These are phyloP conservation scores for Mycosphaerella arachidis DNA, from an alignment of 2,329 filamentous ascomycete genomes.

Conservation along the genomic window DNA sequence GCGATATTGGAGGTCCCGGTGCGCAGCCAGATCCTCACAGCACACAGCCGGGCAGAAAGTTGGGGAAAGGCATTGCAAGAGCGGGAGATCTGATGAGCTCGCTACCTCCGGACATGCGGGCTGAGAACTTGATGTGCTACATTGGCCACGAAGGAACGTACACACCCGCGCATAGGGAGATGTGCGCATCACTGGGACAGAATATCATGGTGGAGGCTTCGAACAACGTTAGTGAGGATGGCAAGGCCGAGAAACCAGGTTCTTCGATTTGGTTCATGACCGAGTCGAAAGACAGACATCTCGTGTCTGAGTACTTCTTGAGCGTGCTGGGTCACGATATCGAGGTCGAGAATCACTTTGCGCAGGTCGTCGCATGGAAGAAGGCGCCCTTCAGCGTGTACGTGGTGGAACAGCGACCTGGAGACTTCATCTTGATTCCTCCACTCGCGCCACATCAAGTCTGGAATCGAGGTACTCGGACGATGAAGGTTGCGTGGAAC, in stretches of 20 bases:
- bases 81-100: conserved; percentile 95
- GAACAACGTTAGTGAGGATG: conserved; percentile 56
- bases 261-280: conserved; percentile 99
- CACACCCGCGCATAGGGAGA: conserved; percentile 90
- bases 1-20: conserved; percentile 52
- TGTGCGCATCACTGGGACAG: conserved; percentile 93
- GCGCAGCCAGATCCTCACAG: conserved; percentile 46
- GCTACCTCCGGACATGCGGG: conserved; percentile 78
- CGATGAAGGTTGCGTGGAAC: conserved; percentile 98
- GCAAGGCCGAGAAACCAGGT: conserved; percentile 68
- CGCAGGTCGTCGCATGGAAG: conserved; percentile 92
- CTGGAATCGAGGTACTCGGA: conserved; percentile 93
- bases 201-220: conserved; percentile 98
- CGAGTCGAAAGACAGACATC: conserved; percentile 82
- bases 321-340: conserved; percentile 93
- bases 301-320: conserved; percentile 89
- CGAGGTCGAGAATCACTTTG: conserved; percentile 94
- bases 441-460: conserved; percentile 94
- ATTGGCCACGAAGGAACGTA: conserved; percentile 96
- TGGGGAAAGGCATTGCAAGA: conserved; percentile 58
- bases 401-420: conserved; percentile 81
- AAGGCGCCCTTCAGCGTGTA: conserved; percentile 90
- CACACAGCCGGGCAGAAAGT: conserved; percentile 40
- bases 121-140: conserved; percentile 97
- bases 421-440: conserved; percentile 90